phyloP scores from a whole-genome alignment of 192 early-diverging fungal genomes.

The Allomyces javanicus region DNA sequence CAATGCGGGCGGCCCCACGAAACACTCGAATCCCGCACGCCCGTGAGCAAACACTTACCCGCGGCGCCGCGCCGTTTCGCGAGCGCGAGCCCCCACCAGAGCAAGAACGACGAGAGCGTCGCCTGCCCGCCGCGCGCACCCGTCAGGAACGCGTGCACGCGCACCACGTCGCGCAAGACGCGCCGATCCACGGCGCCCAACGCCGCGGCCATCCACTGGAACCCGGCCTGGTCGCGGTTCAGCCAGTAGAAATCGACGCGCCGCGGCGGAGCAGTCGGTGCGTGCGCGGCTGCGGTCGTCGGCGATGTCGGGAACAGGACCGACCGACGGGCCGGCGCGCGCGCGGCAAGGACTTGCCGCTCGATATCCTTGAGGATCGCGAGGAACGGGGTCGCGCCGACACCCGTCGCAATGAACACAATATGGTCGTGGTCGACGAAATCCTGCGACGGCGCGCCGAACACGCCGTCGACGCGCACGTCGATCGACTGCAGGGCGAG shows the following conservation, averaged over 20 bases:
- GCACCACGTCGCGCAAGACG: conserved; percentile 37
- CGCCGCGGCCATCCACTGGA: conserved; percentile 66
- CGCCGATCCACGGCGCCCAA: conserved; percentile 42
- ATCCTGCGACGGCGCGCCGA: conserved; percentile 45
- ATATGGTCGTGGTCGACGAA: conserved; percentile 56
- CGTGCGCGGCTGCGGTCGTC: conserved; percentile 26
- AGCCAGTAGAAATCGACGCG: not conserved
- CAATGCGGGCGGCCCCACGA: conserved; percentile 27
- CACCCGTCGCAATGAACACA: conserved; percentile 52
- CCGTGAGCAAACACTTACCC: conserved; percentile 21
- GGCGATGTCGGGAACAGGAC: conserved; percentile 57
- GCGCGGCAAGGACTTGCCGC: conserved; percentile 38
- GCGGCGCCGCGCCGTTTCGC: conserved; percentile 27
- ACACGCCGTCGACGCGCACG: conserved; percentile 42
- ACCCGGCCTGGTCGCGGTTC: conserved; percentile 15
- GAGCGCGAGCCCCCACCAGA: conserved; percentile 14
- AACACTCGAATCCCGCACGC: conserved; percentile 17
- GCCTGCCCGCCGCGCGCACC: conserved; percentile 39
- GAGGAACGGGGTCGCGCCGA: conserved; percentile 60
- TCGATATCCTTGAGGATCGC: conserved; percentile 51
- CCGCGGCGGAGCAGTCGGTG: not conserved
- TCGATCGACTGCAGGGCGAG: not conserved
- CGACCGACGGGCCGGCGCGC: conserved; percentile 23
- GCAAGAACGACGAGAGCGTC: conserved; percentile 13
- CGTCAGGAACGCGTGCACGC: conserved; percentile 49